phyloP scores from a whole-genome alignment of 2,329 filamentous ascomycete species.

The Fusarium drepaniforme region DNA sequence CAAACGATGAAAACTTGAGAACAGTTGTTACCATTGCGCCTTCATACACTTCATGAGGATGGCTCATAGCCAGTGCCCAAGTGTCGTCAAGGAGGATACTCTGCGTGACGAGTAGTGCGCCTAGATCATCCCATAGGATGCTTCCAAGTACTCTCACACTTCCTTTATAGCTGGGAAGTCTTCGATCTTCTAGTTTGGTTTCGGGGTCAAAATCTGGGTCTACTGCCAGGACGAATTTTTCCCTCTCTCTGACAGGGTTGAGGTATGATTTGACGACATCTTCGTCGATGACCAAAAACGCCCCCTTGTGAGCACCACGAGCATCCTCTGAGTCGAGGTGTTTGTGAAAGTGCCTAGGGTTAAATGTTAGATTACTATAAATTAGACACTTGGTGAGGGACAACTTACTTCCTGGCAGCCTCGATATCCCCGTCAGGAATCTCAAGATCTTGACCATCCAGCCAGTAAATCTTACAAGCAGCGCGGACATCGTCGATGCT shows the following conservation, averaged over 20 bases:
- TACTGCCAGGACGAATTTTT: constrained; percentile 37
- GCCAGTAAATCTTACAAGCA: constrained; percentile 38
- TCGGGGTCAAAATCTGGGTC: constrained; percentile 1
- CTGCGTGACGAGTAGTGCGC: constrained; percentile 48
- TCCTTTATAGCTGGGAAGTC: constrained; percentile 37
- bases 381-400: fast-evolving
- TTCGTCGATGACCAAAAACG: constrained; percentile 42
- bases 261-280: constrained; percentile 42
- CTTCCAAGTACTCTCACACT: constrained; percentile 37
- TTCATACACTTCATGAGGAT: constrained; percentile 28
- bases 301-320: background rate
- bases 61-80: constrained; percentile 41
- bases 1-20: constrained; percentile 16
- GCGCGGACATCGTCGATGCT: constrained; percentile 23
- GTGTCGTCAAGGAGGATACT: constrained; percentile 21
- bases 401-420: constrained; percentile 35
- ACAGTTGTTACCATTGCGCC: constrained; percentile 13
- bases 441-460: constrained; percentile 29
- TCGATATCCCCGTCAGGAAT: constrained; percentile 36
- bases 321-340: background rate
- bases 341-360: constrained; percentile 14
- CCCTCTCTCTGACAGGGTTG: background rate
- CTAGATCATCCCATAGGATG: constrained; percentile 42
- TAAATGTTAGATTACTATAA: background rate
- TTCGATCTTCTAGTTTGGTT: background rate